Percentiles rank a stretch among this genome's conserved stretches.
These are phyloP conservation scores for Lentinula guzmanii DNA, from an alignment of 768 basidiomycete genomes.

Conservation along the genomic window DNA sequence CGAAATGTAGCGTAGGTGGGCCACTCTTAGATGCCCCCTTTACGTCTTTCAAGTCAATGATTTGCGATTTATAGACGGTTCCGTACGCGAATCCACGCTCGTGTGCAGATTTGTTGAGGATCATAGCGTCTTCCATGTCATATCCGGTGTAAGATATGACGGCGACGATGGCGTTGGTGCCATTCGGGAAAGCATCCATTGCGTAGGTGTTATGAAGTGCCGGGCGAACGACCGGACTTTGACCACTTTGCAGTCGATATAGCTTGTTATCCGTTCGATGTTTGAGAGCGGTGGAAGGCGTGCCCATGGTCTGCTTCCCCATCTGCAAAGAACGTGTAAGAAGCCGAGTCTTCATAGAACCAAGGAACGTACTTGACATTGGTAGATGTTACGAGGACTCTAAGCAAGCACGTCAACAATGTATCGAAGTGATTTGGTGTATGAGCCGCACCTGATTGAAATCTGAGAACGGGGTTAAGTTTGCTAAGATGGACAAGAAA, in stretches of 20 bases:
- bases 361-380: slow-evolving; percentile 64
- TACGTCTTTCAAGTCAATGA: slow-evolving; percentile 82
- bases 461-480: slow-evolving; percentile 97
- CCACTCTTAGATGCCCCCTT: slow-evolving; percentile 56
- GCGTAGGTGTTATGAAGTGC: slow-evolving; percentile 89
- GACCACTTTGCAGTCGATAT: slow-evolving; percentile 91
- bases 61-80: slow-evolving; percentile 92
- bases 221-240: slow-evolving; percentile 93
- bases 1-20: slow-evolving; percentile 81
- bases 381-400: slow-evolving; percentile 89
- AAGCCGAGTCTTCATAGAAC: not conserved
- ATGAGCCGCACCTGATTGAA: slow-evolving; percentile 81
- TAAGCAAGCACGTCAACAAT: slow-evolving; percentile 20
- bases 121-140: slow-evolving; percentile 99
- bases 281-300: slow-evolving; percentile 85
- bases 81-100: slow-evolving; percentile 98
- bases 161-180: slow-evolving; percentile 97
- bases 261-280: slow-evolving; percentile 98
- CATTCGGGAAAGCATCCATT: slow-evolving; percentile 98
- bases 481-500: slow-evolving; percentile 94
- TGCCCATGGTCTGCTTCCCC: slow-evolving; percentile 99
- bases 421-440: slow-evolving; percentile 15
- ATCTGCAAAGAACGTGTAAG: slow-evolving; percentile 46
- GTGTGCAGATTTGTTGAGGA: slow-evolving; percentile 96
- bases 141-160: slow-evolving; percentile 99